A percentile compares a stretch with the other conserved stretches of the same genome.
phyloP scores from a whole-genome alignment of 192 early-diverging fungal genomes.

The Mortierella claussenii region DNA sequence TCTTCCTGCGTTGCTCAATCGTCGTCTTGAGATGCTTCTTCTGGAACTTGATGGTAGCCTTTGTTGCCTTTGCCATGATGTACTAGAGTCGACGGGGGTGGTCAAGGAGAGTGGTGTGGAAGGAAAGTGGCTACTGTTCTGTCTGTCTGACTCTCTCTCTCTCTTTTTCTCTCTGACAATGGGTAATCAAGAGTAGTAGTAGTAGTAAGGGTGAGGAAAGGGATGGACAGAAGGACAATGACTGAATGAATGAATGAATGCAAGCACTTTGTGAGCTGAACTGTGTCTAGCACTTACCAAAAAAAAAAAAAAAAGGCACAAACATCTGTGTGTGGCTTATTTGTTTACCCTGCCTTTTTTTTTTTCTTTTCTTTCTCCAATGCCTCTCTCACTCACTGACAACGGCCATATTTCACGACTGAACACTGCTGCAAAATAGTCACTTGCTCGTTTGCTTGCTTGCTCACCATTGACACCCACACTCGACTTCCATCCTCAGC shows the following conservation, averaged over 20 bases:
- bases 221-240: neutral
- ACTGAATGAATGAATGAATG: neutral
- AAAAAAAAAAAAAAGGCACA: constrained; percentile 23
- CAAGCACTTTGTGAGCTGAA: neutral
- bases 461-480: no score
- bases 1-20: constrained; percentile 66
- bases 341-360: constrained; percentile 14
- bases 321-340: constrained; percentile 17
- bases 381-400: neutral
- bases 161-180: no score
- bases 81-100: neutral
- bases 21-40: constrained; percentile 79
- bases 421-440: no score
- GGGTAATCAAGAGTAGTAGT: neutral
- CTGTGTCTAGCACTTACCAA: neutral
- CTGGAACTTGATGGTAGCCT: constrained; percentile 82
- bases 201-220: neutral
- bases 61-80: constrained; percentile 70
- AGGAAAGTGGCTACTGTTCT: no score
- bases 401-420: no score
- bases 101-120: no score
- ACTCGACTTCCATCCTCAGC: no score
- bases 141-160: no score
- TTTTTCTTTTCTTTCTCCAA: constrained; percentile 12
- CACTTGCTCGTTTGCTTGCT: no score